Evolutionary conservation across 768 basidiomycete species (phyloP).

Genomic region (Tylopilus subfusipes): DNA sequence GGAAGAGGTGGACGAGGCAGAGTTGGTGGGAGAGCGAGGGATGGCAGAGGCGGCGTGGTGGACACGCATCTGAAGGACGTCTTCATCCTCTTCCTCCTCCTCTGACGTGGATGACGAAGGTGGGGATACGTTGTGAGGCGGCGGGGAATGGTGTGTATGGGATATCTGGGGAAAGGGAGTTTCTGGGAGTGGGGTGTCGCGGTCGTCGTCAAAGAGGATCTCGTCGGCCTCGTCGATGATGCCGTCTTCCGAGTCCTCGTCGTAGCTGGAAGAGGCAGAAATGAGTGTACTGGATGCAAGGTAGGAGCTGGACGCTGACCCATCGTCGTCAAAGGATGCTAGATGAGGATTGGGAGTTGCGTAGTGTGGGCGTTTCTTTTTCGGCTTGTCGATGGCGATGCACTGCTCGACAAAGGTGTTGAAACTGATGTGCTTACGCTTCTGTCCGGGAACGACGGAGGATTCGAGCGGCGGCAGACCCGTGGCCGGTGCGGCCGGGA

Average conservation of each 20-base stretch:
- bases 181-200: slow-evolving; percentile 16
- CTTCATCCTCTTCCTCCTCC: slow-evolving; percentile 46
- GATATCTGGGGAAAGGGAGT: slow-evolving; percentile 17
- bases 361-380: slow-evolving; percentile 25
- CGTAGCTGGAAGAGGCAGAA: slow-evolving; percentile 45
- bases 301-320: slow-evolving; percentile 41
- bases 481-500: slow-evolving; percentile 2
- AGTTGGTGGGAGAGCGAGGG: slow-evolving; percentile 39
- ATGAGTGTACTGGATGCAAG: not conserved
- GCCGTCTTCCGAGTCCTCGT: slow-evolving; percentile 63
- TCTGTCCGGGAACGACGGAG: slow-evolving; percentile 28
- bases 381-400: slow-evolving; percentile 83
- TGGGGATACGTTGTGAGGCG: slow-evolving; percentile 20
- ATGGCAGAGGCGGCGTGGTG: slow-evolving; percentile 23
- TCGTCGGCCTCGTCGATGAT: slow-evolving; percentile 49
- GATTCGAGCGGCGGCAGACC: slow-evolving; percentile 19
- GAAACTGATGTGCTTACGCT: slow-evolving; percentile 92
- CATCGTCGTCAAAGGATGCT: slow-evolving; percentile 50
- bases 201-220: slow-evolving; percentile 28
- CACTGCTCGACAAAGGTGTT: slow-evolving; percentile 98
- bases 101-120: slow-evolving; percentile 36
- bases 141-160: slow-evolving; percentile 21
- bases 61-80: slow-evolving; percentile 63
- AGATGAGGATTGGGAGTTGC: slow-evolving; percentile 20
- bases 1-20: slow-evolving; percentile 29